A percentile compares a stretch with the other conserved stretches of the same genome.
phyloP scores from a whole-genome alignment of 805 yeast species.

The Saturnispora hagleri region DNA sequence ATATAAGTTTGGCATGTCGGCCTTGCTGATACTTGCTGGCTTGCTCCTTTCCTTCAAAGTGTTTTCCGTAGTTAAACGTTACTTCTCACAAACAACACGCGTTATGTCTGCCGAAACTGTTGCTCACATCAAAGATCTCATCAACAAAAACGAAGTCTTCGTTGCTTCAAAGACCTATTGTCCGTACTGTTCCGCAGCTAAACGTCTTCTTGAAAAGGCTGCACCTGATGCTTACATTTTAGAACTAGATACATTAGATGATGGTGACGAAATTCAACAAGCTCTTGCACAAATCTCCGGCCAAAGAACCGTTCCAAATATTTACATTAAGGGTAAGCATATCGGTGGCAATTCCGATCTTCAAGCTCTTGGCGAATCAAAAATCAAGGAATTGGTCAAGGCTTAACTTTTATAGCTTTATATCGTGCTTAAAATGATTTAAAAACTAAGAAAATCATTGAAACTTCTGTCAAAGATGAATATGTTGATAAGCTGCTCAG shows the following conservation, averaged over 20 bases:
- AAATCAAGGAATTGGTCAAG: slow-evolving; percentile 9
- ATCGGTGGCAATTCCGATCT: slow-evolving; percentile 93
- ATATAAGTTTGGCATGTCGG: background rate
- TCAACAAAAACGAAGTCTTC: slow-evolving; percentile 58
- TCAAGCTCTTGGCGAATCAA: slow-evolving; percentile 47
- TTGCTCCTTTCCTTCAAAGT: slow-evolving; percentile 17
- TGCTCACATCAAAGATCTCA: slow-evolving; percentile 51
- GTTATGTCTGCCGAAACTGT: slow-evolving; percentile 54
- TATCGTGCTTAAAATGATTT: background rate
- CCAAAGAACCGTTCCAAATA: slow-evolving; percentile 89
- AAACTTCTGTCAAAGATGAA: background rate
- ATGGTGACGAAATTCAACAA: slow-evolving; percentile 74
- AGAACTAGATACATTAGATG: slow-evolving; percentile 46
- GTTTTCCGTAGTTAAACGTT: slow-evolving; percentile 23
- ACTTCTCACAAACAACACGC: slow-evolving; percentile 24
- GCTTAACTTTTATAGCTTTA: background rate
- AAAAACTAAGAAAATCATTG: too few relatives aligned
- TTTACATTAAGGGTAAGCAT: slow-evolving; percentile 85
- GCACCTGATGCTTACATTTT: slow-evolving; percentile 43
- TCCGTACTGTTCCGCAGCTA: slow-evolving; percentile 52
- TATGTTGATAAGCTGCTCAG: background rate
- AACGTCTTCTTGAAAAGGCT: slow-evolving; percentile 30
- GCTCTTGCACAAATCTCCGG: slow-evolving; percentile 73
- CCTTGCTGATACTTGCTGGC: background rate
- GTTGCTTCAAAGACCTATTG: slow-evolving; percentile 77